A percentile compares a stretch with the other conserved stretches of the same genome.
phyloP scores from a whole-genome alignment of 179 eudicot species.

The Pouteria campechiana region DNA sequence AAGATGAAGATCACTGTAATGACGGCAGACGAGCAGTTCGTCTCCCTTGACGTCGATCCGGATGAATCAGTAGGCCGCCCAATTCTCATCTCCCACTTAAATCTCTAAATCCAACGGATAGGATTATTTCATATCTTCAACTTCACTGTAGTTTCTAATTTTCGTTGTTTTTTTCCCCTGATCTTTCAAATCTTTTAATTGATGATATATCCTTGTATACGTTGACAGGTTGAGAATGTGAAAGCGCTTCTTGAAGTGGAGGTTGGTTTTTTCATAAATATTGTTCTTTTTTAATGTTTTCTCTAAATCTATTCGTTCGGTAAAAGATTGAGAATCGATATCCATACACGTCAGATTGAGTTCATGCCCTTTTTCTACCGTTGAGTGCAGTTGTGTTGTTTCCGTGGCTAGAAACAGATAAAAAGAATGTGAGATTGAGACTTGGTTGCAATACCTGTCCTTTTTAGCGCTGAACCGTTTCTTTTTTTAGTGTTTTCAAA shows the following conservation, averaged over 20 bases:
- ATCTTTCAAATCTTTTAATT: neutral
- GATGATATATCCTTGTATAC: neutral
- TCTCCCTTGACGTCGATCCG: constrained; percentile 71
- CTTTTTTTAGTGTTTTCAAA: too few species aligned
- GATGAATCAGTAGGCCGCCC: constrained; percentile 62
- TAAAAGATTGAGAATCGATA: too few species aligned
- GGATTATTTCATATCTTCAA: neutral
- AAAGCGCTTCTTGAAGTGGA: constrained; percentile 97
- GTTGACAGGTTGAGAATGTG: constrained; percentile 76
- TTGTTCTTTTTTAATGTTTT: too few species aligned
- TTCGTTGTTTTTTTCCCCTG: neutral
- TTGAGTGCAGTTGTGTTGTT: too few species aligned
- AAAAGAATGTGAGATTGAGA: too few species aligned
- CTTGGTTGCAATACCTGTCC: too few species aligned
- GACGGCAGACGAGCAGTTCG: constrained; percentile 80
- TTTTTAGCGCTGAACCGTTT: too few species aligned
- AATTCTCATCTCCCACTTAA: neutral
- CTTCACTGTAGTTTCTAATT: neutral
- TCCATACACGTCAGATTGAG: too few species aligned
- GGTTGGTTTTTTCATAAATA: too few species aligned
- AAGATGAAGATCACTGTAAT: constrained; percentile 94
- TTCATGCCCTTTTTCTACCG: too few species aligned
- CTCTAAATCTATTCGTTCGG: too few species aligned
- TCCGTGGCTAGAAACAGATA: too few species aligned
- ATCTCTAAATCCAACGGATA: constrained; percentile 14